phyloP scores from a whole-genome alignment of 108 stramenopile genomes.

The Parietichytrium sp. region DNA sequence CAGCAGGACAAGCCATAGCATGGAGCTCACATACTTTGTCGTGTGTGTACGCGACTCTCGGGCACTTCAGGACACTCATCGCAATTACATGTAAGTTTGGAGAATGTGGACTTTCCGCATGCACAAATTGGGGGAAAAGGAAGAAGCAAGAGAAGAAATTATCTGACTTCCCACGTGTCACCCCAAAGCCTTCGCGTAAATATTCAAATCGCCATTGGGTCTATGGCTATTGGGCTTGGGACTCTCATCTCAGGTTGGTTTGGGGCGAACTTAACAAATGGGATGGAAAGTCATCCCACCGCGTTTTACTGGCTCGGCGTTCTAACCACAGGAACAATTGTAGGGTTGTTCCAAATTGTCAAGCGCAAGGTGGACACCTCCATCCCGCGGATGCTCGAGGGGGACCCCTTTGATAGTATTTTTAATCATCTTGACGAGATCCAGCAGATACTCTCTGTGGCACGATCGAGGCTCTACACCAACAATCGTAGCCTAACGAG shows the following conservation, averaged over 20 bases:
- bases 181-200: conserved; percentile 5
- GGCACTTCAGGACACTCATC: conserved; percentile 25
- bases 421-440: conserved; percentile 33
- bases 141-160: too few species aligned
- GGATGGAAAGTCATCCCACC: not conserved
- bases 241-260: not conserved
- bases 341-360: not conserved
- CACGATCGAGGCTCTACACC: not conserved
- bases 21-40: too few species aligned
- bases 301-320: conserved; percentile 22
- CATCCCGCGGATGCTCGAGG: not conserved
- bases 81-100: conserved; percentile 31
- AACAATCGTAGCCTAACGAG: not conserved
- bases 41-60: too few species aligned
- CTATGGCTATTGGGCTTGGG: not conserved
- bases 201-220: not conserved
- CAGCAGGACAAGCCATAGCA: too few species aligned
- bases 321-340: not conserved
- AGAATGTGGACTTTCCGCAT: too few species aligned
- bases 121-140: too few species aligned
- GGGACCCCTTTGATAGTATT: not conserved
- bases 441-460: conserved; percentile 32
- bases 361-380: too few species aligned
- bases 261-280: conserved; percentile 2
- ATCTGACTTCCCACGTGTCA: too few species aligned